Percentiles rank a stretch among this genome's conserved stretches.
Evolutionary conservation across 2,329 filamentous ascomycete species (phyloP).

Genomic region (Ophiostoma sp.): DNA sequence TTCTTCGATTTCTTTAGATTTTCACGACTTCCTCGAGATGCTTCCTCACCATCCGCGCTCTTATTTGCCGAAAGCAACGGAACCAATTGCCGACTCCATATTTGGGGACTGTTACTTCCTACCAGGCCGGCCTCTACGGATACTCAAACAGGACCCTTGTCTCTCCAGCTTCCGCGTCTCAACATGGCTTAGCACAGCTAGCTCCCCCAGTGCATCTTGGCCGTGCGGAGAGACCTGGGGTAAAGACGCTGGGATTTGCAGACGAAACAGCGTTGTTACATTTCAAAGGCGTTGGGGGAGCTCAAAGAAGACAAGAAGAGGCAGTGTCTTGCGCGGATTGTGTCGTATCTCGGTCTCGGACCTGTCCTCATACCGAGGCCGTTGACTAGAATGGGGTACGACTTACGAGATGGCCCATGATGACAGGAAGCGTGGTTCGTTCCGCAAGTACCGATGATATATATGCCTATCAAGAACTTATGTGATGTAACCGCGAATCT

Average conservation of each 20-base stretch:
- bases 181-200: not conserved
- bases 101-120: not conserved
- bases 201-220: not conserved
- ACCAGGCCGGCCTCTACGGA: not conserved
- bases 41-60: not conserved
- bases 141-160: not conserved
- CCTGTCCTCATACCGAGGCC: not conserved
- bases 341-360: not conserved
- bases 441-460: conserved; percentile 4
- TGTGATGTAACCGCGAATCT: not conserved
- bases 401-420: not conserved
- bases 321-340: not conserved
- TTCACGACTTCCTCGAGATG: not conserved
- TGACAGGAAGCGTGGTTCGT: not conserved
- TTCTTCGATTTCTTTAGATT: not conserved
- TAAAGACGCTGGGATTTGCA: not conserved
- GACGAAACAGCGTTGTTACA: not conserved
- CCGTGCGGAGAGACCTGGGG: conserved; percentile 12
- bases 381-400: not conserved
- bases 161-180: not conserved
- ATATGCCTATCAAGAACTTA: conserved; percentile 1
- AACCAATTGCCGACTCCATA: conserved; percentile 2
- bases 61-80: not conserved
- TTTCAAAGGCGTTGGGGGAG: not conserved
- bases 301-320: not conserved